Conservation (phyloP, 2,329 filamentous ascomycete genomes). For the Phoma sp. region DNA sequence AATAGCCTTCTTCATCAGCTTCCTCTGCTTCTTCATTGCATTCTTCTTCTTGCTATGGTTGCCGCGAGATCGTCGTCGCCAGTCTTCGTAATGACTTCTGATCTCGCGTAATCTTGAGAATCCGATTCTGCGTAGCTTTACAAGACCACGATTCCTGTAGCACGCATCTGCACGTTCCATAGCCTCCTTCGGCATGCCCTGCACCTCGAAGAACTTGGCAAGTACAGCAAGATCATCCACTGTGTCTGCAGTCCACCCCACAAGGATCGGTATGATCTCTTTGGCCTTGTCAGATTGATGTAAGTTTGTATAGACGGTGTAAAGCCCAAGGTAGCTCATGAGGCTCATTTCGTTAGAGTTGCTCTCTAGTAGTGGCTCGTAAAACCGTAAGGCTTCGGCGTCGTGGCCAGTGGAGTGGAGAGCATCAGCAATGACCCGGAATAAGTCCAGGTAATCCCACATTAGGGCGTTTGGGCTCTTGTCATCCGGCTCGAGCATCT, state of each 20-base stretch:
- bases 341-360: conserved; percentile 35
- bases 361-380: conserved; percentile 54
- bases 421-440: conserved; percentile 72
- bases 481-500: conserved; percentile 73
- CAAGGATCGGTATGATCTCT: conserved; percentile 76
- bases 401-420: conserved; percentile 61
- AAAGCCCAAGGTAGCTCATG: conserved; percentile 47
- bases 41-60: conserved; percentile 38
- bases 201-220: conserved; percentile 79
- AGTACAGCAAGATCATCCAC: conserved; percentile 81
- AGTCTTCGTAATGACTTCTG: conserved; percentile 33
- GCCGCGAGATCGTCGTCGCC: conserved; percentile 37
- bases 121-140: conserved; percentile 54
- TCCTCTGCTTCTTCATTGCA: conserved; percentile 36
- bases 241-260: conserved; percentile 73
- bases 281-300: conserved; percentile 74
- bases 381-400: conserved; percentile 66
- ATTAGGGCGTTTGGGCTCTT: conserved; percentile 59
- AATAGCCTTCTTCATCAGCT: conserved; percentile 35
- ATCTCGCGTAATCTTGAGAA: conserved; percentile 42
- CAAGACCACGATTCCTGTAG: conserved; percentile 66
- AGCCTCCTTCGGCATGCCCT: conserved; percentile 67
- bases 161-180: conserved; percentile 67
- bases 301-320: conserved; percentile 71
- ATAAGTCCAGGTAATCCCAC: conserved; percentile 77